Evolutionary conservation across 768 basidiomycete species (phyloP), one percentile per base, ranked within the genome.

Genomic region (Termitomyces sp.): DNA sequence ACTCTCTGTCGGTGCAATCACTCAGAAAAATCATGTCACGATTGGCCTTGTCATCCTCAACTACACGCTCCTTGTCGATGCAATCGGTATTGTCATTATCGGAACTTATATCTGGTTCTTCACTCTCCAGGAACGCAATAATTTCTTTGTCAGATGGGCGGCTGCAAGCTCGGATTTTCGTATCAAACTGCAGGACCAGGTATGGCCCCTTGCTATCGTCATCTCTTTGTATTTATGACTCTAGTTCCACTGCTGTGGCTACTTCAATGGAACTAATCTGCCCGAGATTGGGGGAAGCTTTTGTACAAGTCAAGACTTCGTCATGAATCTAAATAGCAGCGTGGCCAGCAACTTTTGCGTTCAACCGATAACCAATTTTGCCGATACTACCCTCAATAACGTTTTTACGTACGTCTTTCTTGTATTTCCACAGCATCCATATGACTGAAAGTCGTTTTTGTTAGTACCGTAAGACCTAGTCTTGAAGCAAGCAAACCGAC

Each of bases 181-280:
- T 60, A 75, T 85, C 39, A 66, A 72, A 16, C 69, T 95, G 29
- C 94, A 96, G 72, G 85, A 95, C 64, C 71, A 78, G 78, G 92
- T 92, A 61, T 59, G 79, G 71, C 53, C 41, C 18, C 29, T 26
- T 42, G 37, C 16, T 20, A 6, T 33, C 15, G 18, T 6, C 22
- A 52, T 13, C 51, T 51, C 18, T 12, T 44, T 34, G 4, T n/a
- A 41, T 20, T 52, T 24, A 51, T 26, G 41, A 34, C 36, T 29
- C 41, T 57, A 94, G 92, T 77, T 92, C 64, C 69, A 73, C 56
- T 95, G 94, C 73, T 96, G 94, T 65, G 94, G 94, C 18, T 96
- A 93, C 71, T 89, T 89, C 68, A 82, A 82, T 61, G 82, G 82
- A 22, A 82, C 81, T 3, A 81, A 88, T 58, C 62, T 75, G 4